Base-by-base conservation (phyloP, 2,329 filamentous ascomycete species). In the Kalmusia sp. region DNA sequence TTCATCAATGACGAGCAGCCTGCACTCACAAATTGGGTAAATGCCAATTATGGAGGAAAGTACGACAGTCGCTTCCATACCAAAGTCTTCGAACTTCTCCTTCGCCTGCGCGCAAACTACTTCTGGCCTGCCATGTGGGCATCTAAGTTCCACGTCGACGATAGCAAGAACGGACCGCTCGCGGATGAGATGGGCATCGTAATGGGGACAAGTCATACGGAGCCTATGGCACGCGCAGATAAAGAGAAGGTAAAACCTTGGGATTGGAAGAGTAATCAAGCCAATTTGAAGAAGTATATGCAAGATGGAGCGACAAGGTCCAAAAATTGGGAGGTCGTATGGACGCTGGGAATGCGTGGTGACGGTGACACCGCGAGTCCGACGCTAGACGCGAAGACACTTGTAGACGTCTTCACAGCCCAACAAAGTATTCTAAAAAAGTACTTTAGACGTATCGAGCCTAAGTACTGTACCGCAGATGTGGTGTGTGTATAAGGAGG, bases 401-500 rank as follows among this genome's bases (percentile, higher is more conserved):
- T 89, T 6, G 80, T 85, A 53, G 77, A 79, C 21, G 79, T 88
- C 15, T 84, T 89, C 6, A 63, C 75, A 2, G 80, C 82, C 45
- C 86, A 90, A 68, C 80, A 83, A 44, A 62, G 77, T 9, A 84
- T 85, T 51, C 75, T 87, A 38, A 76, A 77, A n/a, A 22, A 77
- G 80, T 4, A 81, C 86, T 0, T 79, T 87, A 17, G 77, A 76
- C 11, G 64, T 50, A 57, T 41, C 63, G 72, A 68, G 80, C 77
- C 14, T 75, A 75, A 79, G 78, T 9, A 73, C 76, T 0, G 80
- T 86, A 1, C 86, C 87, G 8, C 86, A 89, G 69, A 80, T 86
- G 71, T 90, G 87, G 86, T 88, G 86, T 60, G 73, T 90, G 38
- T 90, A 90, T 71, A 89, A 88, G 40, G 87, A 90, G 65, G 87